These are phyloP conservation scores for Sicyos edulis DNA, from an alignment of 306 rosid genomes.

Conservation along the genomic window DNA sequence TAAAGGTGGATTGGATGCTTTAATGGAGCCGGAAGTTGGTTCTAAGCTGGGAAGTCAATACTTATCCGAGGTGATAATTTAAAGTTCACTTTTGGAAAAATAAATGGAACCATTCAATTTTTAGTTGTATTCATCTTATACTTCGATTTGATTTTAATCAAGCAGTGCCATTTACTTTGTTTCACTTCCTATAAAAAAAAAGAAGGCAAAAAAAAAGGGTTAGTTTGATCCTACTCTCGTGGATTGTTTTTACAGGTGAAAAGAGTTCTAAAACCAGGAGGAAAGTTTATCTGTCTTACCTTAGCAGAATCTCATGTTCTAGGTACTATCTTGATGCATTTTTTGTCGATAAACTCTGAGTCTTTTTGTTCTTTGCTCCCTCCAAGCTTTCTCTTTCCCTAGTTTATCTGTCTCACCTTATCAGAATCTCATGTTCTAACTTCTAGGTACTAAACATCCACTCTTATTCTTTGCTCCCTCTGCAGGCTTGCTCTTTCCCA, in stretches of 20 bases:
- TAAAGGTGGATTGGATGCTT: conserved; percentile 95
- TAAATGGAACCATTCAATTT: background rate
- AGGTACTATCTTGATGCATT: conserved; percentile 38
- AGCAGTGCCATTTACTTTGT: background rate
- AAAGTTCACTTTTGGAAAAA: background rate
- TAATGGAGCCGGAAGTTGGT: conserved; percentile 94
- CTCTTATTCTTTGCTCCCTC: conserved; percentile 10
- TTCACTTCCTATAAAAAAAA: background rate
- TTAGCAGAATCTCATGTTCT: conserved; percentile 83
- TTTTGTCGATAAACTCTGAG: background rate
- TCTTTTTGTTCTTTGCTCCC: background rate
- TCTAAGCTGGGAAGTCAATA: conserved; percentile 65
- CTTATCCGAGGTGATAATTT: conserved; percentile 57
- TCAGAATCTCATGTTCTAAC: no score
- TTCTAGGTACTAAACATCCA: no score
- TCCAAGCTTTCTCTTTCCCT: no score
- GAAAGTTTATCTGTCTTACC: conserved; percentile 81
- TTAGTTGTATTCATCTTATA: background rate
- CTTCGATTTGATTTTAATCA: background rate
- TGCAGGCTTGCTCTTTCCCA: conserved; percentile 71
- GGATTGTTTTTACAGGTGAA: conserved; percentile 46
- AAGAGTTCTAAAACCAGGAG: conserved; percentile 74
- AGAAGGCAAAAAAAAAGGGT: no score
- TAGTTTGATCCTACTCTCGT: background rate
- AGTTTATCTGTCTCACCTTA: no score